phyloP scores from a whole-genome alignment of 1,284 basidiomycete genomes.

The Caloboletus firmus region DNA sequence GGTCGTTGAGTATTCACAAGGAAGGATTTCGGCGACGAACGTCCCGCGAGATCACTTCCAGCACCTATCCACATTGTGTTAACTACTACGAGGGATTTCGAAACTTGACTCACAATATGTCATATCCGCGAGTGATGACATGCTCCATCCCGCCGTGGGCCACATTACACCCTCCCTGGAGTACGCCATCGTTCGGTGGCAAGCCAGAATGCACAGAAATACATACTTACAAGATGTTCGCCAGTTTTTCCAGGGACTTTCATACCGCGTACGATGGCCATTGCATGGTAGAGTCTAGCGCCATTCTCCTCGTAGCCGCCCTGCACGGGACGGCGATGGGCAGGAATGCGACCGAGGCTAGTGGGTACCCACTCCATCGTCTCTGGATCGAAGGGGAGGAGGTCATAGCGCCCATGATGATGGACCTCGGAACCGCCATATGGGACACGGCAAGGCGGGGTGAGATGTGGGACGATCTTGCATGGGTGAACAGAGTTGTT shows the following conservation, averaged over 20 bases:
- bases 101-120: slow-evolving; percentile 52
- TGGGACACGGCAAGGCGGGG: slow-evolving; percentile 53
- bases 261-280: slow-evolving; percentile 48
- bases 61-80: slow-evolving; percentile 15
- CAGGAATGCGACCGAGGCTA: slow-evolving; percentile 57
- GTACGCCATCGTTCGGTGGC: slow-evolving; percentile 22
- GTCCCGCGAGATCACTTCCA: slow-evolving; percentile 21
- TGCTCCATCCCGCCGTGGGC: slow-evolving; percentile 45
- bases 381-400: slow-evolving; percentile 62
- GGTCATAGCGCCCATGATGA: slow-evolving; percentile 65
- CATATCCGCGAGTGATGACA: slow-evolving; percentile 48
- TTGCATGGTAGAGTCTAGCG: slow-evolving; percentile 53
- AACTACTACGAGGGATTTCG: not conserved
- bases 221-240: slow-evolving; percentile 60
- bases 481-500: slow-evolving; percentile 71
- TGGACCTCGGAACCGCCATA: slow-evolving; percentile 61
- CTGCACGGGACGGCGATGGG: slow-evolving; percentile 50
- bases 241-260: slow-evolving; percentile 72
- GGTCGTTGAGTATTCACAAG: not conserved
- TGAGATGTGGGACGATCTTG: slow-evolving; percentile 66
- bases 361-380: slow-evolving; percentile 72
- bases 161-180: slow-evolving; percentile 45
- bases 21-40: not conserved
- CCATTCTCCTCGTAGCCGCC: slow-evolving; percentile 51
- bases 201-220: slow-evolving; percentile 9